Evolutionary conservation across 148 eudicot genomes (phyloP), one percentile per base, ranked within the genome.

Genomic region (Tetragonia tetragonoides): DNA sequence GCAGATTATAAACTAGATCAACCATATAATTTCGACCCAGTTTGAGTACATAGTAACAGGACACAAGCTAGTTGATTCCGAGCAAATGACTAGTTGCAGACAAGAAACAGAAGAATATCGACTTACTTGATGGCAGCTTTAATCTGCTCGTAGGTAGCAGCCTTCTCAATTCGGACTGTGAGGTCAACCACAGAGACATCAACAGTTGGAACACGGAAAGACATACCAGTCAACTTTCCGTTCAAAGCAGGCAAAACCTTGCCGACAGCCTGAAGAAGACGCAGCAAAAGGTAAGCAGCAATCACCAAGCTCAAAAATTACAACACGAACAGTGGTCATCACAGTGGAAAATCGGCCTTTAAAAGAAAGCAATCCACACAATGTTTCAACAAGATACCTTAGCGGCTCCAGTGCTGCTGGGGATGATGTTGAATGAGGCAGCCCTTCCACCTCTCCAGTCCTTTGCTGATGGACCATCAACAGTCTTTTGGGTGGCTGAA

Each of bases 401-500:
- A 70, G 95, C 92, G 73, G 95, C 95, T 77, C 95, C 92, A 62
- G 92, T 89, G 83, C 91, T 89, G 85, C 92, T 91, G 21, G 91
- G 95, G 69, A 91, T 89, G 79, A 91, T 91, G 79, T 91, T 91
- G 84, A 89, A 87, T 39, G 92, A 87, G 53, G 92, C 92, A 53
- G 91, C 95, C 84, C 95, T 87, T 74, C 92, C 95, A 74, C 92
- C 91, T 75, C 95, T 89, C 92, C 92, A 89, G 71, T 91, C 92
- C 74, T 88, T 91, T 80, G 42, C 82, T 16, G 95, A 91, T 60
- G 95, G 95, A 3, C 95, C 95, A 75, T 87, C 92, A 78, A 89
- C 92, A 70, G 94, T 90, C 81, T 88, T 90, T 66, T 90, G 94
- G 12, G 92, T 86, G 44, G 90, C 91, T 87, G 34, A 28, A 81